Conservation (phyloP, 1,284 basidiomycete genomes). For the Tremellales sp. region DNA sequence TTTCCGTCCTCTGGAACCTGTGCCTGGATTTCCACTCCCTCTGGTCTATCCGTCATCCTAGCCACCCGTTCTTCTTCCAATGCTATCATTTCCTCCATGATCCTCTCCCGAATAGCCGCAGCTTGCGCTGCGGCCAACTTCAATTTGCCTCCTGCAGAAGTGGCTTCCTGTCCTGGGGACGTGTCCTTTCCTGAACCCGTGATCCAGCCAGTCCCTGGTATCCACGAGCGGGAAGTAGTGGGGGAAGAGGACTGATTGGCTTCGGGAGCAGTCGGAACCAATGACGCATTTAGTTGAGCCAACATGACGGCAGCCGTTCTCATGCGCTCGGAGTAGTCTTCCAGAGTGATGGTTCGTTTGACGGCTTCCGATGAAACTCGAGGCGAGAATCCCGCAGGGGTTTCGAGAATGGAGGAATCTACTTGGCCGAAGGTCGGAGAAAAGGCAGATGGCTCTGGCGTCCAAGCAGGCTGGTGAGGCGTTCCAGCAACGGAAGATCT, state of each 20-base stretch:
- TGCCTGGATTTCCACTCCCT: slow-evolving; percentile 58
- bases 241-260: slow-evolving; percentile 31
- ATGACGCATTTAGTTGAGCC: slow-evolving; percentile 85
- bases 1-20: slow-evolving; percentile 49
- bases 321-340: slow-evolving; percentile 98
- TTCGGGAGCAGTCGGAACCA: slow-evolving; percentile 54
- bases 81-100: slow-evolving; percentile 98
- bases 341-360: slow-evolving; percentile 56
- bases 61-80: slow-evolving; percentile 95
- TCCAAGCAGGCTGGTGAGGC: no score
- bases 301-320: slow-evolving; percentile 98
- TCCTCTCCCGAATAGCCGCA: slow-evolving; percentile 83
- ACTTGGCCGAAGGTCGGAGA: slow-evolving; percentile 1
- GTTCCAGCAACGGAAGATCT: slow-evolving; percentile 18
- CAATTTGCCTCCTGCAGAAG: slow-evolving; percentile 53
- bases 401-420: slow-evolving; percentile 3
- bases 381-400: slow-evolving; percentile 5
- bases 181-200: no score
- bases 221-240: slow-evolving; percentile 55
- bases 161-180: no score
- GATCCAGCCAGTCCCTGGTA: slow-evolving; percentile 64
- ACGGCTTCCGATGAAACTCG: slow-evolving; percentile 15
- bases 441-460: neutral
- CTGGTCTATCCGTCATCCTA: slow-evolving; percentile 75
- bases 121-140: slow-evolving; percentile 74